Conservation (phyloP, 2,329 filamentous ascomycete species). For the Cercospora beticola region DNA sequence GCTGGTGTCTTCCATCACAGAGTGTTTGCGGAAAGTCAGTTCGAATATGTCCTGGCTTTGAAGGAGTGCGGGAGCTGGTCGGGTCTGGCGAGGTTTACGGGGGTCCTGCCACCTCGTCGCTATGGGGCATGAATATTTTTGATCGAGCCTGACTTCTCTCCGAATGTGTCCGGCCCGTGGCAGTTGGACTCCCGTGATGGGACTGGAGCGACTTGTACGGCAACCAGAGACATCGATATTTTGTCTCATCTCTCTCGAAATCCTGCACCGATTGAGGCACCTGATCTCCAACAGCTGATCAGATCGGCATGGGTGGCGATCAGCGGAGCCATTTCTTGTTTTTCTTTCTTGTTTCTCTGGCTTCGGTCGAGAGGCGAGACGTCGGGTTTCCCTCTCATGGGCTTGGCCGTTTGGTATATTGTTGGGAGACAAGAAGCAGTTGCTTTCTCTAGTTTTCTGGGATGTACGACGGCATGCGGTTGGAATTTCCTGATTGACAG, state of each 20-base stretch:
- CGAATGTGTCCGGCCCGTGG: neutral
- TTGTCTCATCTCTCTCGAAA: neutral
- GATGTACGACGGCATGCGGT: neutral
- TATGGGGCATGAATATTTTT: too few species aligned
- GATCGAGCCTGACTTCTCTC: too few species aligned
- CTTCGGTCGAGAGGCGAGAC: neutral
- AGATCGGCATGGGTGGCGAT: neutral
- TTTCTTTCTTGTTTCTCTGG: neutral
- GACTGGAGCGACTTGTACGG: neutral
- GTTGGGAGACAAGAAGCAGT: too few species aligned
- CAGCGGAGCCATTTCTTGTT: neutral
- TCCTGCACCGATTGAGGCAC: neutral
- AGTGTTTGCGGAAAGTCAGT: neutral
- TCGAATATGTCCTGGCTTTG: neutral
- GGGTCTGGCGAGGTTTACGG: too few species aligned
- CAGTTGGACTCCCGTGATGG: neutral
- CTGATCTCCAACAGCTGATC: neutral
- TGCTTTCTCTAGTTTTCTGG: neutral
- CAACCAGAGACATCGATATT: neutral
- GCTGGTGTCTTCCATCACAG: neutral
- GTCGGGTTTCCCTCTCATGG: too few species aligned
- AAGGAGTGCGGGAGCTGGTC: neutral
- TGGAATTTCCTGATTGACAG: neutral
- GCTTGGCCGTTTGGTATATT: too few species aligned
- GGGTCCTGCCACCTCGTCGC: too few species aligned